Percentiles rank a stretch among this genome's conserved stretches.
Conservation (phyloP, 2,329 filamentous ascomycete genomes). For the Xenosphaeropsis pyriputrescens region DNA sequence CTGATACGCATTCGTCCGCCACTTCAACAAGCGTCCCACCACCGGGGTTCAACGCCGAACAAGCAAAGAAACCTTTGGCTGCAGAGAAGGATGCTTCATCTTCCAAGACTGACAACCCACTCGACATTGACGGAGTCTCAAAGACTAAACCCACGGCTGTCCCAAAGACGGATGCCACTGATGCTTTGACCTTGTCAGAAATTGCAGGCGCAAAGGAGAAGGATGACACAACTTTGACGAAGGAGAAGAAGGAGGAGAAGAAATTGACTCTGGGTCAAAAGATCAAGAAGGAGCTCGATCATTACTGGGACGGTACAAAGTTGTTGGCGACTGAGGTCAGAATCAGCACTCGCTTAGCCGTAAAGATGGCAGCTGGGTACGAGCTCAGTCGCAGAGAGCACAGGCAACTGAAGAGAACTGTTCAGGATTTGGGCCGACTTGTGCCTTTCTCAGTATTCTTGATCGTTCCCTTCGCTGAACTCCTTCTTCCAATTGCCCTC, state of each 20-base stretch:
- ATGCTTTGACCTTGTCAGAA: constrained; percentile 32
- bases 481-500: constrained; percentile 79
- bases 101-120: constrained; percentile 10
- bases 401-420: constrained; percentile 81
- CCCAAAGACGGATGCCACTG: constrained; percentile 16
- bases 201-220: constrained; percentile 50
- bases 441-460: constrained; percentile 96
- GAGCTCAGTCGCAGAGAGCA: constrained; percentile 89
- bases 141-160: constrained; percentile 12
- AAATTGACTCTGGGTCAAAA: constrained; percentile 84
- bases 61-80: constrained; percentile 50
- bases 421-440: constrained; percentile 81
- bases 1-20: constrained; percentile 40
- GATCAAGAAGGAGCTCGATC: constrained; percentile 82
- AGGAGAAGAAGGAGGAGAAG: constrained; percentile 61
- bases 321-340: constrained; percentile 80
- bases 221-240: constrained; percentile 32
- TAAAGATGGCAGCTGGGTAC: constrained; percentile 98
- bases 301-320: constrained; percentile 99
- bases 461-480: constrained; percentile 90
- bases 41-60: constrained; percentile 55
- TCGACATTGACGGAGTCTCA: constrained; percentile 13
- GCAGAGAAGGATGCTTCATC: constrained; percentile 18
- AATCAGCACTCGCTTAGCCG: constrained; percentile 78
- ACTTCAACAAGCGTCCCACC: constrained; percentile 36